Evolutionary conservation across 345 rosid species (phyloP).

Genomic region (Eutrema heterophyllum): DNA sequence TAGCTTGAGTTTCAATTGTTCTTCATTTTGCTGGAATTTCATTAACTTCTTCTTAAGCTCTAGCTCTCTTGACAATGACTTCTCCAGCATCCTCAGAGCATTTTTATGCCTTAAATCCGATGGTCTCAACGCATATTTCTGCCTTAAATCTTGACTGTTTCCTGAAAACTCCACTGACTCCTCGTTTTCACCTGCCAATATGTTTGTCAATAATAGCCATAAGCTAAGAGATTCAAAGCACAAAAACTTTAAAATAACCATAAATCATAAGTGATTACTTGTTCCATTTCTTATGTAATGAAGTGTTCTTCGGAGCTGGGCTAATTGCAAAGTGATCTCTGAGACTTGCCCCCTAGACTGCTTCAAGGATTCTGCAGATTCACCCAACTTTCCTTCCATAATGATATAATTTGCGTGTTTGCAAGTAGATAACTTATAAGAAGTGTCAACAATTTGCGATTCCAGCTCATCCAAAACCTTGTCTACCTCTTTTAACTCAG

Average conservation of each 20-base stretch:
- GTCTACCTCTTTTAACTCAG: conserved; percentile 74
- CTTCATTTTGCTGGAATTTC: conserved; percentile 59
- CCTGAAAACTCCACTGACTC: conserved; percentile 38
- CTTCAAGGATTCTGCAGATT: conserved; percentile 56
- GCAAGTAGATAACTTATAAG: conserved; percentile 58
- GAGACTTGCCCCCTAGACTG: conserved; percentile 52
- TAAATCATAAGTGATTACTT: conserved; percentile 27
- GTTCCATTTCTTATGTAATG: conserved; percentile 51
- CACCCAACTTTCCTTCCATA: conserved; percentile 56
- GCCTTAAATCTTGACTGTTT: conserved; percentile 32
- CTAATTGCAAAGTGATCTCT: conserved; percentile 66
- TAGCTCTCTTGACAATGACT: conserved; percentile 69
- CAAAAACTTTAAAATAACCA: not conserved
- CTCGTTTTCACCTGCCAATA: conserved; percentile 50
- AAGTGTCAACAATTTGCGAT: conserved; percentile 55
- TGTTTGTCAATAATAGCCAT: conserved; percentile 5
- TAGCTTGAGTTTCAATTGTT: conserved; percentile 72
- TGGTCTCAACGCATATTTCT: conserved; percentile 36
- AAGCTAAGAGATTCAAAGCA: conserved; percentile 9
- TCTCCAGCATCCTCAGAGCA: conserved; percentile 68
- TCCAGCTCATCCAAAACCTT: conserved; percentile 56
- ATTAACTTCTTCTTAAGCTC: conserved; percentile 68
- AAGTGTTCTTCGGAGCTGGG: conserved; percentile 52
- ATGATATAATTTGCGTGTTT: conserved; percentile 31
- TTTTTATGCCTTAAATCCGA: conserved; percentile 56